Evolutionary conservation across 169 alveolate genomes (phyloP), one percentile per base, ranked within the genome.

Genomic region (Miamiensis avidus): DNA sequence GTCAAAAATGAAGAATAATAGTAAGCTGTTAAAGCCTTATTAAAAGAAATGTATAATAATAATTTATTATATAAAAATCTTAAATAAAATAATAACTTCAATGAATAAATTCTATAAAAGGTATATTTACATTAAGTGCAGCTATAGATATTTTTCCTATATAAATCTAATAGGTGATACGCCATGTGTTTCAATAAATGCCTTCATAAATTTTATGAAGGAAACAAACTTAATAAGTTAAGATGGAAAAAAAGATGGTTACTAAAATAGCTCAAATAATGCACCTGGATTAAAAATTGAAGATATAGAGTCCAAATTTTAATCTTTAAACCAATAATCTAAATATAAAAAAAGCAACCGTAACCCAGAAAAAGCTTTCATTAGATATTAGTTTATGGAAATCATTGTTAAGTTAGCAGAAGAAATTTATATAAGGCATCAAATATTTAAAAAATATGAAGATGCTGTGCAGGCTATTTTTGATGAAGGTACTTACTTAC

Each of bases 301-400:
- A 29, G 93, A 91, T 31, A 86, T 89, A 28, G 96, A 93, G 78
- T 82, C 91, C 1, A 88, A 82, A 34, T 93, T 93, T 77, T 65
- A 89, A 1, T 86, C 93, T 26, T 76, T 75, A 83, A 89, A 83
- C 15, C 73, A 85, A 34, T 32, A 78, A 0, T 79, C 34, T 16
- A 77, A 79, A 34, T 77, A 34, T 31, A 85, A 85, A 32, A 83
- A 82, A 6, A 83, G 75, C 75, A 34, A 33, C 6, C 79, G 92
- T 74, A 93, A 93, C 79, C 96, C 96, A 1, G 95, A 91, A 20
- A 82, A 88, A 6, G 92, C 93, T 77, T 74, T 93, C 31, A 91
- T 93, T 0, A 87, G 96, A 75, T 89, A 82, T 75, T 75, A 93
- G 77, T 78, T 93, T 75, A 82, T 93, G 91, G 96, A 93, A 84